Percentiles rank a stretch among this genome's conserved stretches.
phyloP scores from a whole-genome alignment of 352 stramenopile species.

The Globisporangium rhizosaccharum region DNA sequence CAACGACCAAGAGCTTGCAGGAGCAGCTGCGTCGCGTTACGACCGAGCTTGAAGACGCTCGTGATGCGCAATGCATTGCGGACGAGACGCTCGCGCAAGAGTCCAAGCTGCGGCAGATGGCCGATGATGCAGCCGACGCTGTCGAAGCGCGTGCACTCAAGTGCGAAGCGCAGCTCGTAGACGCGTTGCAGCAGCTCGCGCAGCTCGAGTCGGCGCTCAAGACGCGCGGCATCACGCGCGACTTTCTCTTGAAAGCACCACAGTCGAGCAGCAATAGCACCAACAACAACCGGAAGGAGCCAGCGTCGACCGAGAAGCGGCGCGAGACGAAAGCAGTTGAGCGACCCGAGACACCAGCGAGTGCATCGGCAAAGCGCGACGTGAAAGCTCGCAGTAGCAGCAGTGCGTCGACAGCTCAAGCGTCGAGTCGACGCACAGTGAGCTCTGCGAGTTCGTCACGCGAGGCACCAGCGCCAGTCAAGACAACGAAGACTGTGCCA shows the following conservation, averaged over 20 bases:
- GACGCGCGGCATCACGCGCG: slow-evolving; percentile 59
- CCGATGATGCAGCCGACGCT: slow-evolving; percentile 39
- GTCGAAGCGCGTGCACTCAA: slow-evolving; percentile 39
- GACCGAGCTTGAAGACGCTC: slow-evolving; percentile 21
- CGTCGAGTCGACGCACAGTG: neutral
- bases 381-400: neutral
- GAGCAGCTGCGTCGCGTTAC: slow-evolving; percentile 24
- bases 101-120: slow-evolving; percentile 31
- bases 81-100: slow-evolving; percentile 35
- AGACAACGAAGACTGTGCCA: neutral
- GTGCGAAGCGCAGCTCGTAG: slow-evolving; percentile 21
- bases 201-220: slow-evolving; percentile 42
- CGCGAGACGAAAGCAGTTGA: slow-evolving; percentile 5
- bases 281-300: slow-evolving; percentile 8
- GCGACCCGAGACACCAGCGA: slow-evolving; percentile 1
- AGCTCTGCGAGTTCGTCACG: slow-evolving; percentile 3
- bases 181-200: slow-evolving; percentile 24
- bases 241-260: slow-evolving; percentile 40
- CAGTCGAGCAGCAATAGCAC: slow-evolving; percentile 12
- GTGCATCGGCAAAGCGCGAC: slow-evolving; percentile 1
- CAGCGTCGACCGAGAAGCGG: neutral
- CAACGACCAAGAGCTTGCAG: slow-evolving; percentile 25
- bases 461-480: neutral
- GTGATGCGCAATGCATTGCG: slow-evolving; percentile 22
- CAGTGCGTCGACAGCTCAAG: neutral